Conservation (phyloP, 495 filamentous ascomycete species). For the Neurospora sp. region DNA sequence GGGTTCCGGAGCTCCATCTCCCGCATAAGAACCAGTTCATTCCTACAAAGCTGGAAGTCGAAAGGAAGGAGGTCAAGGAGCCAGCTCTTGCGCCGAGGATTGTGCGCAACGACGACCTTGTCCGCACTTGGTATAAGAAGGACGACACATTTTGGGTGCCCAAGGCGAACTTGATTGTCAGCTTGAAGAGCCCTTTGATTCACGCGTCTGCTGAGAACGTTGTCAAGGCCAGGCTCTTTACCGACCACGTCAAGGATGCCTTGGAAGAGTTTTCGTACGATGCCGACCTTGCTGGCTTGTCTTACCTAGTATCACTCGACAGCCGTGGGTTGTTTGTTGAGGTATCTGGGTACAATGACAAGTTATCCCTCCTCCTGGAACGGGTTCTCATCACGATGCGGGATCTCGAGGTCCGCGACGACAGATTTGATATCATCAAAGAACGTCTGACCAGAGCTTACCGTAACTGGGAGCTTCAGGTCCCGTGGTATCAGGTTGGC, state of each 20-base stretch:
- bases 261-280: slow-evolving; percentile 94
- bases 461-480: slow-evolving; percentile 76
- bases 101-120: slow-evolving; percentile 73
- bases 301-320: slow-evolving; percentile 65
- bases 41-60: slow-evolving; percentile 83
- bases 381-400: slow-evolving; percentile 84
- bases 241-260: slow-evolving; percentile 79
- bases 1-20: slow-evolving; percentile 66
- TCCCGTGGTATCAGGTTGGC: slow-evolving; percentile 85
- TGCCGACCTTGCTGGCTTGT: slow-evolving; percentile 83
- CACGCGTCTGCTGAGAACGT: slow-evolving; percentile 65
- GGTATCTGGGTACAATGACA: slow-evolving; percentile 90
- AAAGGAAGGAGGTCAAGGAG: slow-evolving; percentile 76
- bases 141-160: slow-evolving; percentile 99
- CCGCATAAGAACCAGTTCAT: slow-evolving; percentile 96
- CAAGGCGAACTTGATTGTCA: slow-evolving; percentile 76
- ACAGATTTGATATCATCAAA: slow-evolving; percentile 85
- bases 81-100: slow-evolving; percentile 68
- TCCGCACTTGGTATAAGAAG: slow-evolving; percentile 96
- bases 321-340: slow-evolving; percentile 66
- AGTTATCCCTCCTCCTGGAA: slow-evolving; percentile 81
- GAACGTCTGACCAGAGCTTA: slow-evolving; percentile 67
- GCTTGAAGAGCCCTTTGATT: slow-evolving; percentile 66
- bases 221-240: slow-evolving; percentile 72
- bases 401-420: slow-evolving; percentile 68